Evolutionary conservation across 2,329 filamentous ascomycete species (phyloP), one percentile per base, ranked within the genome.

Genomic region (Myotisia sp.): DNA sequence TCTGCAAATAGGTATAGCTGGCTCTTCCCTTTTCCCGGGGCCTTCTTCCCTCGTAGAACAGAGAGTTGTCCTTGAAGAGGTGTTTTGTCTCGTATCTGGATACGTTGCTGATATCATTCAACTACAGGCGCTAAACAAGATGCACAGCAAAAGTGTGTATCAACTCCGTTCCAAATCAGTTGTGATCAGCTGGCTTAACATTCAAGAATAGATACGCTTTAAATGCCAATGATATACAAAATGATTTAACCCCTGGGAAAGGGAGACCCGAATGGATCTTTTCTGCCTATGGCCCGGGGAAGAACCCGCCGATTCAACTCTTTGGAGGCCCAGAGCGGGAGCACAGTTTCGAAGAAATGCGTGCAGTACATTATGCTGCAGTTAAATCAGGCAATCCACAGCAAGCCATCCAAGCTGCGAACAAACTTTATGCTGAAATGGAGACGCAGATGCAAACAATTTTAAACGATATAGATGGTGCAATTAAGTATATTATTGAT

Each of bases 321-420:
- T 86, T 93, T 48, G 84, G 84, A 34, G 85, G 84, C 1, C 68
- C 67, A 28, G 66, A 72, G 4, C 70, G 85, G 12, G 87, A 95
- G 54, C 79, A 85, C 54, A 92, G 84, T 49, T 79, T 80, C 26
- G 87, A 95, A 54, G 87, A 95, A 57, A 70, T 92, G 52, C 71
- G 85, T 32, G 52, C 86, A 18, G 60, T 64, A 14, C 77, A 84
- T 50, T 86, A 87, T 49, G 63, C 75, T 34, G 71, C 71, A 2
- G 62, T 66, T 26, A 68, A 71, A 6, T 50, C 68, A 5, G 79
- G 80, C 1, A 79, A 76, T 37, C 56, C 65, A 33, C 54, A 68
- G 36, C 55, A 60, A 42, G 70, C 67, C 18, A 59, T 74, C 13
- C 58, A 64, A 47, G 63, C 64, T 49, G 63, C 62, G 10, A 54